Evolutionary conservation across 2,329 filamentous ascomycete species (phyloP).

Genomic region (Gnomoniopsis sp.): DNA sequence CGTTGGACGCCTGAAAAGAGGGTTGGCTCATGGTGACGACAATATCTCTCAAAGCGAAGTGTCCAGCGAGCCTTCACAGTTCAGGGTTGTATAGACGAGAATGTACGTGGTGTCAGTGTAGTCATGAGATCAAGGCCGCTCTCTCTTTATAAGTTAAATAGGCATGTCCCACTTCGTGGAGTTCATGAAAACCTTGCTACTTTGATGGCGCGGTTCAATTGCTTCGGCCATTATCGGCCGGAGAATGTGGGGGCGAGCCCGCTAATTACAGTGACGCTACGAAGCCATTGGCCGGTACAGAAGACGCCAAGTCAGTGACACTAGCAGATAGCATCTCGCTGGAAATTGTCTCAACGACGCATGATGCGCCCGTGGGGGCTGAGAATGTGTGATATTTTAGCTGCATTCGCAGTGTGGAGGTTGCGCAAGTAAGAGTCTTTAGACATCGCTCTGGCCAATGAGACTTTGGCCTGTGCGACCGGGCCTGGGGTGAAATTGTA

Average conservation of each 20-base stretch:
- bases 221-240: neutral
- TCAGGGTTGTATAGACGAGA: neutral
- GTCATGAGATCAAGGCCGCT: neutral
- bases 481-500: no score
- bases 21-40: slow-evolving; percentile 64
- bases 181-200: neutral
- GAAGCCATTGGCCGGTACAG: neutral
- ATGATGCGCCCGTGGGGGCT: no score
- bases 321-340: neutral
- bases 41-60: neutral
- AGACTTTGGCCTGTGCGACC: no score
- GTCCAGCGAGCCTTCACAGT: neutral
- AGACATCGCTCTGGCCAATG: no score
- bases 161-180: neutral
- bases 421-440: no score
- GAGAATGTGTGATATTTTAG: no score
- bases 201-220: neutral
- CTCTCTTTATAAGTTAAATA: neutral
- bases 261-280: neutral
- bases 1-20: slow-evolving; percentile 74
- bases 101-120: neutral
- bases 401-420: no score
- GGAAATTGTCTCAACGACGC: no score
- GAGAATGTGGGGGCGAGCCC: neutral
- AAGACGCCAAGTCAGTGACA: neutral